Evolutionary conservation across 2,329 filamentous ascomycete genomes (phyloP), one percentile per base, ranked within the genome.

Genomic region (Fusarium continuum): DNA sequence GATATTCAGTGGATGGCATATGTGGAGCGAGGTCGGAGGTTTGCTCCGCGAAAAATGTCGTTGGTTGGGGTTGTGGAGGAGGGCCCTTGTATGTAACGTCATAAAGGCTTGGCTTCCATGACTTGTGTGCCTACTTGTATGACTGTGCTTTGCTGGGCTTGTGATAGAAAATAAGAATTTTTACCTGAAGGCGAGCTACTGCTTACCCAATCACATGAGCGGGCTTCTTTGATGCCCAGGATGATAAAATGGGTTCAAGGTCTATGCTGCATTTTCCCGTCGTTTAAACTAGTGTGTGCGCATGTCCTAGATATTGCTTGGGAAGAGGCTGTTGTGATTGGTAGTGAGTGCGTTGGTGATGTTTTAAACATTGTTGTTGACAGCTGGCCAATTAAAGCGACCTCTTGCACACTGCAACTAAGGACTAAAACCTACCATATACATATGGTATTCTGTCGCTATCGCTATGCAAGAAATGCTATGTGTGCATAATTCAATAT

Each of bases 1-100:
- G 58, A 48, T 55, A 59, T 64, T 36, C 19, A 17, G 32, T n/a
- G 28, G 26, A 10, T 35, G 22, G 4, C 14, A 55, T 45, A 40
- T 65, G 56, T 65, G 61, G 61, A 65, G 61, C 31, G 35, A 11
- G 43, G 22, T 41, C 47, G 61, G 61, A 65, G 46, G 8, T 58
- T 32, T 58, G 38, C 61, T 65, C 61, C 61, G 61, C 39, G 22
- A 31, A 43, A 29, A 25, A 25, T 36, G 41, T 48, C 55, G 61
- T 65, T 64, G 61, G 61, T 9, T 46, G 29, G 10, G 17, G 38
- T 26, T 49, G 61, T 62, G 61, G 56, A 58, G 61, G 61, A 49
- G 2, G 9, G 17, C 20, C 38, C 46, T 62, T 19, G 56, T 46
- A 13, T 20, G 36, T 7, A 58, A 62, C 61, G 61, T 65, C 61